Evolutionary conservation across 1,284 basidiomycete species (phyloP).

Genomic region (Tranzscheliella williamsii): DNA sequence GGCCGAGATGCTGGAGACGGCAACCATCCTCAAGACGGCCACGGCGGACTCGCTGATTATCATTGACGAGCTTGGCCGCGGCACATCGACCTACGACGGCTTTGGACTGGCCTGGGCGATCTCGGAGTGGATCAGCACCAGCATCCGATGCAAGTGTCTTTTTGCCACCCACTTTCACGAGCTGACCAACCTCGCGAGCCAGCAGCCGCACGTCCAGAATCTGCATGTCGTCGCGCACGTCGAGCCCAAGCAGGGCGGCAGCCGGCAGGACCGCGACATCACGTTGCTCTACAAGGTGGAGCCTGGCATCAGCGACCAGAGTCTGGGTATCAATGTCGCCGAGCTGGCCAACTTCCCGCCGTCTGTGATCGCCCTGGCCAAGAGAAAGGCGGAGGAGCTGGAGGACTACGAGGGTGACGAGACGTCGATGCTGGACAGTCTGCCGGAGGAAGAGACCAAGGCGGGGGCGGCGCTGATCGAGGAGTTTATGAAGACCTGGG

Average conservation of each 20-base stretch:
- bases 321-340: slow-evolving; percentile 97
- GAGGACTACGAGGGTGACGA: slow-evolving; percentile 76
- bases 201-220: slow-evolving; percentile 86
- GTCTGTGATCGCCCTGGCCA: slow-evolving; percentile 88
- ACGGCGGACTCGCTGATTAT: slow-evolving; percentile 92
- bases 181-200: slow-evolving; percentile 84
- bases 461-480: slow-evolving; percentile 81
- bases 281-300: slow-evolving; percentile 94
- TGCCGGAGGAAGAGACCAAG: slow-evolving; percentile 68
- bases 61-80: slow-evolving; percentile 95
- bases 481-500: slow-evolving; percentile 78
- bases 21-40: slow-evolving; percentile 86
- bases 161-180: slow-evolving; percentile 99
- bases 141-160: slow-evolving; percentile 75
- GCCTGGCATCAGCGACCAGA: slow-evolving; percentile 74
- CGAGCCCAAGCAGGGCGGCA: slow-evolving; percentile 63
- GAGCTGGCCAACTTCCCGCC: slow-evolving; percentile 95
- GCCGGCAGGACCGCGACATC: slow-evolving; percentile 67
- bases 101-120: slow-evolving; percentile 99
- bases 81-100: slow-evolving; percentile 98
- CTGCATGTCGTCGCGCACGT: slow-evolving; percentile 95
- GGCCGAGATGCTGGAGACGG: slow-evolving; percentile 99
- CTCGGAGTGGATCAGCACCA: slow-evolving; percentile 89
- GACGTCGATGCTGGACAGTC: slow-evolving; percentile 10
- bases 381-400: slow-evolving; percentile 90